These are phyloP conservation scores for Skeletonema potamos DNA, from an alignment of 108 stramenopile genomes.

Conservation along the genomic window DNA sequence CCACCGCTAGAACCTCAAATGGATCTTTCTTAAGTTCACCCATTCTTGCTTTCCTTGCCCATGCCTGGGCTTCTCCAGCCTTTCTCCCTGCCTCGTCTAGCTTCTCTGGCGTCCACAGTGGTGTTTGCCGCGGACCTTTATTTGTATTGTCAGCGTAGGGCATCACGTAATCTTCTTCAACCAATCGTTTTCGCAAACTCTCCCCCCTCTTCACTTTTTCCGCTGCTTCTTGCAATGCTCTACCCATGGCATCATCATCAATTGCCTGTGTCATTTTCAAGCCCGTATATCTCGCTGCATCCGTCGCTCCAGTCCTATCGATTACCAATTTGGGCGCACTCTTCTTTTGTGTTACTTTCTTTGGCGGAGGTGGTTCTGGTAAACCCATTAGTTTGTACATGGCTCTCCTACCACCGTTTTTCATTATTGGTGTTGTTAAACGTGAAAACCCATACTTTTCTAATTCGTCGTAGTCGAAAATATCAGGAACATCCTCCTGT, in stretches of 20 bases:
- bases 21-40: slow-evolving; percentile 77
- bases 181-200: slow-evolving; percentile 51
- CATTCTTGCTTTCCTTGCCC: slow-evolving; percentile 67
- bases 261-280: slow-evolving; percentile 71
- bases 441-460: slow-evolving; percentile 66
- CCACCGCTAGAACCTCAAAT: slow-evolving; percentile 55
- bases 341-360: slow-evolving; percentile 35
- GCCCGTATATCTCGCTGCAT: slow-evolving; percentile 71
- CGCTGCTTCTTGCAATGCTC: slow-evolving; percentile 58
- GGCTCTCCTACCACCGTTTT: slow-evolving; percentile 67
- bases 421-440: slow-evolving; percentile 77
- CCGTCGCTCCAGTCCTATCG: slow-evolving; percentile 73
- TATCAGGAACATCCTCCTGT: slow-evolving; percentile 61
- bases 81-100: slow-evolving; percentile 71
- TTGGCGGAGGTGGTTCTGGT: slow-evolving; percentile 47
- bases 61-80: slow-evolving; percentile 60
- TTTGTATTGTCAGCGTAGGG: slow-evolving; percentile 83
- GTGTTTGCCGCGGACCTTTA: slow-evolving; percentile 65
- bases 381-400: slow-evolving; percentile 77
- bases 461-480: slow-evolving; percentile 81
- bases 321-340: slow-evolving; percentile 66
- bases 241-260: slow-evolving; percentile 72
- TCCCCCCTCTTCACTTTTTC: slow-evolving; percentile 60
- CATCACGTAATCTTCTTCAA: slow-evolving; percentile 66
- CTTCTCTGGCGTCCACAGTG: slow-evolving; percentile 76